Evolutionary conservation across 805 yeast genomes (phyloP), one percentile per base, ranked within the genome.

Genomic region (Starmerella vitae): DNA sequence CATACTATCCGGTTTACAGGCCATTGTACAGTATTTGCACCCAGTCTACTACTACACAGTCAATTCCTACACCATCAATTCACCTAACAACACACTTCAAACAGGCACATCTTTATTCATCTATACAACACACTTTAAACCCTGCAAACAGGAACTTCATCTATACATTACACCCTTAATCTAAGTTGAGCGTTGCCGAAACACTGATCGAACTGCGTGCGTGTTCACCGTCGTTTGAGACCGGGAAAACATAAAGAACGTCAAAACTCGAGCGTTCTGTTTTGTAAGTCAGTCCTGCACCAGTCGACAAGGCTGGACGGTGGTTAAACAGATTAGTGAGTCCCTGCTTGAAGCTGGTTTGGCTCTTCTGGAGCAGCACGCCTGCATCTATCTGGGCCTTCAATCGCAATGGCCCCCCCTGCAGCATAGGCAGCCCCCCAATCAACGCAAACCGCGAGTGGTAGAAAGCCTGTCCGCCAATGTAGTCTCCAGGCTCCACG

Each of bases 341-440:
- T 3, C 57, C 49, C 30, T 24, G 20, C 14, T 17, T 32, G 28
- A 42, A 19, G 24, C 24, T 26, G 20, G 6, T 15, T 10, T 31
- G 6, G 9, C 41, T 33, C 41, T 47, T 41, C 6, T 40, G 27
- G 13, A 39, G 51, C 34, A 72, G 55, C 40, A 76, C 75, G 2
- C 91, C 95, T 36, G 79, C 76, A 51, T 72, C 70, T 22, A 72
- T 58, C 33, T 76, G 75, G 26, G 70, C 60, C 53, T 78, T 83
- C 24, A 80, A 56, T 39, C 81, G 70, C 40, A 78, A 63, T 19
- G 76, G 78, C 7, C 72, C 64, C 17, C 33, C 15, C 3, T 38
- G 42, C 31, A 63, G 56, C 49, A 67, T 42, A 5, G 93, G 91
- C 24, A 82, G 52, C 44, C 72, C 68, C 25, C 78, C 63, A 46